These are phyloP conservation scores for Dendrothele bispora DNA, from an alignment of 768 basidiomycete genomes.

Conservation along the genomic window DNA sequence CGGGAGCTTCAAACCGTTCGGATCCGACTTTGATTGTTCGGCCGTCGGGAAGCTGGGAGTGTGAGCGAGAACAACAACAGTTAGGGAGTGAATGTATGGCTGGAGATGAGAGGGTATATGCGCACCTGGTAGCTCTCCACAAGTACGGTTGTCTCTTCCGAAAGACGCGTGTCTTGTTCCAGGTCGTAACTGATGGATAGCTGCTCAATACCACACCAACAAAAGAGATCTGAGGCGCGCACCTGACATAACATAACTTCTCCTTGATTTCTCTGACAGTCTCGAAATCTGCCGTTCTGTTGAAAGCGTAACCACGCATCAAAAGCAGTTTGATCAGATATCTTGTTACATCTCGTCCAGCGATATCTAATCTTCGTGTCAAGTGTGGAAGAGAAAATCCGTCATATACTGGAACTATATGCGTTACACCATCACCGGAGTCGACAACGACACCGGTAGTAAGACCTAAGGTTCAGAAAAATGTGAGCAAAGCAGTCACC, in stretches of 20 bases:
- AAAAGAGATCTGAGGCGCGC: constrained; percentile 15
- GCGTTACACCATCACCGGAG: constrained; percentile 98
- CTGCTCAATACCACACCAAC: constrained; percentile 4
- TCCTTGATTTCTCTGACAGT: constrained; percentile 99
- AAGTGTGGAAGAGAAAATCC: constrained; percentile 95
- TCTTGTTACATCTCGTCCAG: constrained; percentile 96
- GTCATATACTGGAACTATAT: constrained; percentile 98
- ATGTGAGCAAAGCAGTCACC: background rate
- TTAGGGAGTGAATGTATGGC: constrained; percentile 8
- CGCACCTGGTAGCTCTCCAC: constrained; percentile 95
- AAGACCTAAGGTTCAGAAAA: constrained; percentile 59
- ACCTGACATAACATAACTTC: constrained; percentile 98
- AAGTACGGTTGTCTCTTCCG: constrained; percentile 94
- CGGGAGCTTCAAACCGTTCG: constrained; percentile 97
- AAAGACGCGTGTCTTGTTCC: constrained; percentile 88
- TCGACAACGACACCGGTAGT: constrained; percentile 99
- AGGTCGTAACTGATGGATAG: constrained; percentile 76
- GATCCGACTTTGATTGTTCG: constrained; percentile 96
- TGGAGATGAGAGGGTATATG: background rate
- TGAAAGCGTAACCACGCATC: constrained; percentile 99
- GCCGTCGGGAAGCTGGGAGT: constrained; percentile 85
- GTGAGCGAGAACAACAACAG: too few species aligned
- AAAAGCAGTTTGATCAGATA: constrained; percentile 99
- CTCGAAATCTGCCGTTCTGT: constrained; percentile 98
- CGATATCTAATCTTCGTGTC: constrained; percentile 93